Base-by-base conservation (phyloP, 1,284 basidiomycete species). In the Neolentinus lepideus region DNA sequence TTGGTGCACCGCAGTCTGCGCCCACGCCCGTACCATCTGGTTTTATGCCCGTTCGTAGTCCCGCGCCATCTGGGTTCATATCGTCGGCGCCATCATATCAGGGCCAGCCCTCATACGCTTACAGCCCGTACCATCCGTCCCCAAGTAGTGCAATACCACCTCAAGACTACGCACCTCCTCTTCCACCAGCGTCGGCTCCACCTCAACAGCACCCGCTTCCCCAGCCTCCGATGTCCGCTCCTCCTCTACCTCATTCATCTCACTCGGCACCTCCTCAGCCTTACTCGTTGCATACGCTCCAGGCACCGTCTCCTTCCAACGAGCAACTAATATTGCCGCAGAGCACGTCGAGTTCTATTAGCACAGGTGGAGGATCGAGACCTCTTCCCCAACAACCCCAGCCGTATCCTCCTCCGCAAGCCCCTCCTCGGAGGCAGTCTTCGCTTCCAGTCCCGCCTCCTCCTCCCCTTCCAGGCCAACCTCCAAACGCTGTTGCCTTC, bases 91-190 rank as follows among this genome's bases (percentile, higher is more conserved):
- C 38, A 43, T 43, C 38, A 43, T 43, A 43, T 43, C 6, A 6
- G 22, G 21, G n/a, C 27, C 51, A 38, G 21, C 54, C 33, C 11
- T 57, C 64, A 2, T 53, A 59, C 9, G 60, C 63, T 1, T 64
- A 63, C 25, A 65, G 68, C 54, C 70, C 71, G 38, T 74, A 77
- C 61, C 66, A 71, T 12, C 69, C 73, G 48, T 62, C 65, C 1
- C 61, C 63, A n/a, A 60, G 63, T 54, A 64, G 61, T 60, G 48
- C 63, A 61, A 12, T 60, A 63, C 22, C 65, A 69, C 54, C 65
- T 53, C 45, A 62, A 52, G 51, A 63, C 52, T 64, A 68, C 58
- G 58, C 63, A 57, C 52, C 63, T 50, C 52, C 63, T 52, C 16
- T 63, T 54, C 31, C 63, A 47, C 56, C 57, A 52, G 58, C 58